These are phyloP conservation scores for Tuber calosporum DNA, from an alignment of 495 filamentous ascomycete species.

Conservation along the genomic window DNA sequence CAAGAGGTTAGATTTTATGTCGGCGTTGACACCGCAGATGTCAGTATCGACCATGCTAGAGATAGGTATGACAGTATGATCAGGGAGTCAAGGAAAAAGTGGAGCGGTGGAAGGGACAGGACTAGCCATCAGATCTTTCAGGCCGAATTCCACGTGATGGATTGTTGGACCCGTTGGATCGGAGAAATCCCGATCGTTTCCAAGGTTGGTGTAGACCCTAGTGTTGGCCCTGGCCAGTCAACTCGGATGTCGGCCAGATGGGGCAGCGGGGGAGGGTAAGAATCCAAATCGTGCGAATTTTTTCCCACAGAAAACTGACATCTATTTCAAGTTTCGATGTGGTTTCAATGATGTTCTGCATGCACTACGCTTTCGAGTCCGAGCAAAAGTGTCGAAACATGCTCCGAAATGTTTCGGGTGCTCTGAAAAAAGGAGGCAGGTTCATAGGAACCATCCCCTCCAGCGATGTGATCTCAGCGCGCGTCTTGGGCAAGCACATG, in stretches of 20 bases:
- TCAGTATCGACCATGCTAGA: slow-evolving; percentile 80
- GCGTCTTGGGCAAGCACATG: slow-evolving; percentile 51
- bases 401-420: slow-evolving; percentile 84
- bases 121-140: slow-evolving; percentile 61
- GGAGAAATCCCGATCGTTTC: slow-evolving; percentile 68
- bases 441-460: slow-evolving; percentile 92
- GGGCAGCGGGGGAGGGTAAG: slow-evolving; percentile 52
- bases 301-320: not conserved
- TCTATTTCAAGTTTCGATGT: slow-evolving; percentile 68
- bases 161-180: slow-evolving; percentile 78
- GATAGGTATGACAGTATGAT: slow-evolving; percentile 72
- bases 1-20: slow-evolving; percentile 82
- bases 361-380: slow-evolving; percentile 96
- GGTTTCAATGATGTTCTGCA: slow-evolving; percentile 97
- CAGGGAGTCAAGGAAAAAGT: slow-evolving; percentile 47
- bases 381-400: slow-evolving; percentile 82
- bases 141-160: slow-evolving; percentile 75
- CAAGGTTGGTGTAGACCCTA: slow-evolving; percentile 73
- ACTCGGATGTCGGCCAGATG: slow-evolving; percentile 52
- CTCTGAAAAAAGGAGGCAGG: slow-evolving; percentile 83
- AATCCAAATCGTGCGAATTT: not conserved
- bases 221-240: slow-evolving; percentile 53
- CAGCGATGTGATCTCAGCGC: slow-evolving; percentile 70
- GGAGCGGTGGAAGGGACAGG: slow-evolving; percentile 49
- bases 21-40: slow-evolving; percentile 82